Evolutionary conservation across 345 rosid genomes (phyloP).

Genomic region (Dipteronia dyeriana): DNA sequence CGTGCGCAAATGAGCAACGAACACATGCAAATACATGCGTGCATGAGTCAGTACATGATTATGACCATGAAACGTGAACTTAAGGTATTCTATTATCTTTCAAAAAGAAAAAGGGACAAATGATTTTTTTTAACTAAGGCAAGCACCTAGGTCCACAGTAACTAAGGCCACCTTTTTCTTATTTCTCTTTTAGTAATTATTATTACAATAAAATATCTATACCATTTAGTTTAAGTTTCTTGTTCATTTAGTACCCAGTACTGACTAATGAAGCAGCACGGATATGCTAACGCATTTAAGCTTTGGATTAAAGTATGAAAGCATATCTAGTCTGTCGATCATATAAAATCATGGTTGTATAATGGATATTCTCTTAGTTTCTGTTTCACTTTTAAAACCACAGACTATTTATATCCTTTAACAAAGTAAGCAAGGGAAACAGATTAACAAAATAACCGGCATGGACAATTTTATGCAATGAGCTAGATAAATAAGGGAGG

Average conservation of each 20-base stretch:
- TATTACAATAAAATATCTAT: neutral
- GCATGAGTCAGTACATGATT: neutral
- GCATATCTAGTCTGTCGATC: neutral
- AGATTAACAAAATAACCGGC: neutral
- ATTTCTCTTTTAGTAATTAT: neutral
- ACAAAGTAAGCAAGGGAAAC: neutral
- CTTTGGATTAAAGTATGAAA: neutral
- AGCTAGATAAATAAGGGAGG: constrained; percentile 2
- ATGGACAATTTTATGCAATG: neutral
- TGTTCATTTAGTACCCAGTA: neutral
- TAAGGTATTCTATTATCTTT: neutral
- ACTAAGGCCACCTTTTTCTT: neutral
- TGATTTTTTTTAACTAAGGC: neutral
- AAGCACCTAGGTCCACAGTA: constrained; percentile 2
- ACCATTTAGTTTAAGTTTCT: neutral
- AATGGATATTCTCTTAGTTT: neutral
- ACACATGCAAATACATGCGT: neutral
- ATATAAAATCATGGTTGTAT: neutral
- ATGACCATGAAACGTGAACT: neutral
- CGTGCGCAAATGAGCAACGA: neutral
- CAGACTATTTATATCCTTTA: neutral
- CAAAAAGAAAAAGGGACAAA: neutral
- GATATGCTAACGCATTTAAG: neutral
- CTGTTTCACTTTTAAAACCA: neutral
- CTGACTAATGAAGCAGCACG: neutral